Conservation (phyloP, 2,329 filamentous ascomycete species). For the Ophiostoma tasmaniense region DNA sequence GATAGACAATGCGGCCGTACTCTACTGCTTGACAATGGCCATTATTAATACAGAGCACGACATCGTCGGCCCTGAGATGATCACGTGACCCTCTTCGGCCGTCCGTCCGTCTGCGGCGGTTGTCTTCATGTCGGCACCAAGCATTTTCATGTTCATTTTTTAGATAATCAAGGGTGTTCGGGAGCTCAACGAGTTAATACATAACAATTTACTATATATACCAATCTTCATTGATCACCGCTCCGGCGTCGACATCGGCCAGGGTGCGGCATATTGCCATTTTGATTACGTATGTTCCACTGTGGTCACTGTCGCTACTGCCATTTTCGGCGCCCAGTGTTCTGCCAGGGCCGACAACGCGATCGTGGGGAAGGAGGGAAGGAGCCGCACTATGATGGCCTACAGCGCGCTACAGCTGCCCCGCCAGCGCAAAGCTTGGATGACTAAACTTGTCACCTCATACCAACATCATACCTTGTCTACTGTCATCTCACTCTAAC, state of each 20-base stretch:
- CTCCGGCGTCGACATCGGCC: not conserved
- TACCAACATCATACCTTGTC: not conserved
- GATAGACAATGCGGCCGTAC: not conserved
- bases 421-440: not conserved
- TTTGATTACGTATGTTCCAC: not conserved
- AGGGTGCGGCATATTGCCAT: not conserved
- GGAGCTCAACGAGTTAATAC: not conserved
- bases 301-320: not conserved
- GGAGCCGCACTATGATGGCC: not conserved
- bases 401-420: not conserved
- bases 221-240: not conserved
- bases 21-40: not conserved
- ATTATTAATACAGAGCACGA: not conserved
- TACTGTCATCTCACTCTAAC: not conserved
- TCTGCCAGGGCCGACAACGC: not conserved
- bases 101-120: not conserved
- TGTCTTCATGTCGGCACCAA: not conserved
- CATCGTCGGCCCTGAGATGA: not conserved
- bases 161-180: not conserved
- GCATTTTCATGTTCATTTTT: too few species aligned
- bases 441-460: not conserved
- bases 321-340: not conserved
- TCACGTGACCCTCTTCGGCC: not conserved
- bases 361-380: constrained; percentile 18
- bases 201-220: not conserved